phyloP scores from a whole-genome alignment of 139 green algal genomes.

The Chlorella ohadii region DNA sequence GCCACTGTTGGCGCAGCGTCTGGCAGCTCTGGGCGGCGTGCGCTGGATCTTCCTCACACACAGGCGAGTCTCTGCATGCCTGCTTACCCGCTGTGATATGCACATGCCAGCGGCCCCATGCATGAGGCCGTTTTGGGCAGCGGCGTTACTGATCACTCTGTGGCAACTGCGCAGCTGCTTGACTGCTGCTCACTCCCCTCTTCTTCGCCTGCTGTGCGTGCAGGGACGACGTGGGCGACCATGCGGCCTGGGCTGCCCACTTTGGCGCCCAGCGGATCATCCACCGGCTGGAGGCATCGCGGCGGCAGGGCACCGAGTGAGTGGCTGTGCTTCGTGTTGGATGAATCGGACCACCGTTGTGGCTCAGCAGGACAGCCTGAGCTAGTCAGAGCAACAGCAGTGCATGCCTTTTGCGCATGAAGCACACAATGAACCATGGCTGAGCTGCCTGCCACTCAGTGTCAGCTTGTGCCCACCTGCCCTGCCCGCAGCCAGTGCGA shows the following conservation, averaged over 20 bases:
- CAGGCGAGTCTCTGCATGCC: slow-evolving; percentile 30
- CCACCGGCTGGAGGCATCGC: slow-evolving; percentile 57
- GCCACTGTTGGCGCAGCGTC: slow-evolving; percentile 62
- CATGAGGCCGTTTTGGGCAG: too few species aligned
- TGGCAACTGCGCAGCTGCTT: too few species aligned
- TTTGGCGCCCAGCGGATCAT: slow-evolving; percentile 76
- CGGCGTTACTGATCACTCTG: too few species aligned
- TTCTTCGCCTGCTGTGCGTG: slow-evolving; percentile 1
- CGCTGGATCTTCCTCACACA: slow-evolving; percentile 84
- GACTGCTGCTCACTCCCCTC: not conserved
- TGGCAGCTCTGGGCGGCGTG: slow-evolving; percentile 75
- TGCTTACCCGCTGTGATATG: not conserved
- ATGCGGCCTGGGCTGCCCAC: slow-evolving; percentile 74
- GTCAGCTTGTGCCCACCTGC: too few species aligned
- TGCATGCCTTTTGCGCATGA: too few species aligned
- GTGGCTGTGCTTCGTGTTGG: not conserved
- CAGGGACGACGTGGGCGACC: slow-evolving; percentile 82
- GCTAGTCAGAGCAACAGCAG: too few species aligned
- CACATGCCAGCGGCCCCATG: too few species aligned
- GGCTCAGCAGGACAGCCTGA: too few species aligned
- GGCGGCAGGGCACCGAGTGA: slow-evolving; percentile 56
- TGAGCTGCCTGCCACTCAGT: too few species aligned
- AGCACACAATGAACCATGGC: too few species aligned
- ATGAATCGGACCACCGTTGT: too few species aligned
- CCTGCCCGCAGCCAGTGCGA: slow-evolving; percentile 59